Evolutionary conservation across 148 eudicot genomes (phyloP), one percentile per base, ranked within the genome.

Genomic region (Rhododendron ferrugineum): DNA sequence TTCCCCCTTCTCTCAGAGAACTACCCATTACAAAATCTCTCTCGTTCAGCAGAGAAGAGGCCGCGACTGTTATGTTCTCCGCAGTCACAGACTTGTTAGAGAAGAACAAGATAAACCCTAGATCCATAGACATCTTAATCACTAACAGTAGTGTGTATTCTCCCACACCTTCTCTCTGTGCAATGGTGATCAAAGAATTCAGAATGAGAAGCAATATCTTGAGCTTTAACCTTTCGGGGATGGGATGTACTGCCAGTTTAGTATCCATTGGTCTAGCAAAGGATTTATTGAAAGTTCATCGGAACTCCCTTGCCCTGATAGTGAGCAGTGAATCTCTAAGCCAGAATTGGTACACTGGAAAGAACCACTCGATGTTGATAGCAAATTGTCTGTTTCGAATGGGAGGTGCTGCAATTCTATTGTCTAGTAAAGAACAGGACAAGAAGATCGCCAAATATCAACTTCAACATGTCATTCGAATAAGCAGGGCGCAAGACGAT

Each of bases 241-340:
- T 88, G 90, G 90, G 90, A 5, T 88, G 90, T 18, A 88, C 87
- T 66, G 88, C 90, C 44, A 83, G 88, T 9, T 22, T 86, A 7
- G 30, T 86, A 40, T 80, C 90, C 3, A 30, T 86, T 4, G 80
- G 79, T 22, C 40, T 86, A 23, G 88, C 86, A 15, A 81, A 76
- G 13, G 85, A 84, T 46, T 60, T 88, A 11, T 42, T 80, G 20
- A 64, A 26, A 40, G 82, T 80, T 11, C 90, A 79, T 10, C 56
- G 34, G 58, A 83, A 88, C 78, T 83, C 84, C 18, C 5, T 40
- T 30, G 88, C 88, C 8, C 79, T 88, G 18, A 56, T 85, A 3
- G 78, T 88, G n/a, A 86, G 86, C 81, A 79, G 30, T 28, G 88
- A 88, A 52, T 20, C 23, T 0, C 5, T 75, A 54, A 52, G 47